These are phyloP conservation scores for Roridomyces roridus DNA, from an alignment of 768 basidiomycete genomes.

Conservation along the genomic window DNA sequence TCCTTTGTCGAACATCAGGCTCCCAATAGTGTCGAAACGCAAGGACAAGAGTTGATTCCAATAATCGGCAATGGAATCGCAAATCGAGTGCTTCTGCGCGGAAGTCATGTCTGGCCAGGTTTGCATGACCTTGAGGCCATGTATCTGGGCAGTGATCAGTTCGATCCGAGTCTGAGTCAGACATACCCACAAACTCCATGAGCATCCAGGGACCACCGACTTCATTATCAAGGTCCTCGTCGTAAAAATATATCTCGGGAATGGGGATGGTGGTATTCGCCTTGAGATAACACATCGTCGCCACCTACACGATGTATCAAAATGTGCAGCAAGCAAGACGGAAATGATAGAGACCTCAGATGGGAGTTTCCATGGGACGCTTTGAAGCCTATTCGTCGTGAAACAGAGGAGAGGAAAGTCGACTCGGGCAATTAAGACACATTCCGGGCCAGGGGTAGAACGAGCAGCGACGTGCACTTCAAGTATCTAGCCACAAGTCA, in stretches of 20 bases:
- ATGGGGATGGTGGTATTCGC: conserved; percentile 12
- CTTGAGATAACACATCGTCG: conserved; percentile 16
- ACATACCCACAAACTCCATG: conserved; percentile 21
- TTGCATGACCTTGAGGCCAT: neutral
- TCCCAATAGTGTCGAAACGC: conserved; percentile 17
- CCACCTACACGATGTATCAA: conserved; percentile 1
- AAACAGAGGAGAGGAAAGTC: neutral
- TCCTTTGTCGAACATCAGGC: neutral
- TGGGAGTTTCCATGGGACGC: neutral
- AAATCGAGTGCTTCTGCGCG: conserved; percentile 4
- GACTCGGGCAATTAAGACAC: neutral
- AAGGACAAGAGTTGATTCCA: conserved; percentile 11
- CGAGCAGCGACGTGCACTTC: neutral
- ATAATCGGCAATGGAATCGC: conserved; percentile 8
- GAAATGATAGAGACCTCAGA: neutral
- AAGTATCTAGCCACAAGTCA: too few species aligned
- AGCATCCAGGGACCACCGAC: conserved; percentile 20
- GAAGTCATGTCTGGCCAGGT: conserved; percentile 3
- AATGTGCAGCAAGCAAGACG: too few species aligned
- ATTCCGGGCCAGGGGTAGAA: neutral
- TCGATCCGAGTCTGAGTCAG: too few species aligned
- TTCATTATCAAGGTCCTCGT: conserved; percentile 7
- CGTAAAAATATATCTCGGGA: conserved; percentile 12
- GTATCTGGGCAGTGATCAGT: too few species aligned
- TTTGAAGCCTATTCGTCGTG: neutral